A percentile compares a stretch with the other conserved stretches of the same genome.
phyloP scores from a whole-genome alignment of 805 yeast genomes.

The Priceomyces melissophilus region DNA sequence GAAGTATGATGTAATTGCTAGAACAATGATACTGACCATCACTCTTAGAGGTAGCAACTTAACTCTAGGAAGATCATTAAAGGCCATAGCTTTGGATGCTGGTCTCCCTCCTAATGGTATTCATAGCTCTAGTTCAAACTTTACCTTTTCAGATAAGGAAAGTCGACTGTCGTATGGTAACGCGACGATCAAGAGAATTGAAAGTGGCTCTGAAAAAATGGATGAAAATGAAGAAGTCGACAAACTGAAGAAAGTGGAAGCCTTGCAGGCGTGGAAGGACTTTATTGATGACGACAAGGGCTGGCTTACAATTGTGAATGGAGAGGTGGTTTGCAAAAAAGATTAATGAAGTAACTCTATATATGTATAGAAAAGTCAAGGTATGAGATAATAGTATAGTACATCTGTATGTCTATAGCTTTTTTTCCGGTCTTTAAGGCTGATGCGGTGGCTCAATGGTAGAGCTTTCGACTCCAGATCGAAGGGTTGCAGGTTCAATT shows the following conservation, averaged over 20 bases:
- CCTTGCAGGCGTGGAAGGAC: constrained; percentile 10
- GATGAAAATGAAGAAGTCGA: constrained; percentile 3
- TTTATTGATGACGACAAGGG: constrained; percentile 14
- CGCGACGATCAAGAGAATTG: constrained; percentile 11
- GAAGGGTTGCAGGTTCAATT: constrained; percentile 86
- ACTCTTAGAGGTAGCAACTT: constrained; percentile 10
- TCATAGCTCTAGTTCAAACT: constrained; percentile 10
- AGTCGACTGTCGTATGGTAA: constrained; percentile 9
- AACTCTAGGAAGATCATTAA: constrained; percentile 16
- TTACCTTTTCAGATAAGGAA: constrained; percentile 12
- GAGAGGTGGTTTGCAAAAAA: constrained; percentile 16
- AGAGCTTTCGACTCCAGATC: constrained; percentile 51
- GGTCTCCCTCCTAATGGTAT: constrained; percentile 14
- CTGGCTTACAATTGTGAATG: constrained; percentile 13
- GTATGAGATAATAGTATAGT: too few relatives aligned
- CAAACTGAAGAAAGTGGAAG: constrained; percentile 5
- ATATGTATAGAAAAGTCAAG: constrained; percentile 1
- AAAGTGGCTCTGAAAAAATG: constrained; percentile 9
- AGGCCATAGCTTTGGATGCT: constrained; percentile 14
- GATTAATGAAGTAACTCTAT: too few relatives aligned
- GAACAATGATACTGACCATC: constrained; percentile 5
- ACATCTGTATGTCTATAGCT: too few relatives aligned
- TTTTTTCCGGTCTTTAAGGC: constrained; percentile 6
- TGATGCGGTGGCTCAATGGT: constrained; percentile 41
- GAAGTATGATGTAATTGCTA: constrained; percentile 8